These are phyloP conservation scores for Coprinellus micaceus DNA, from an alignment of 768 basidiomycete genomes.

Conservation along the genomic window DNA sequence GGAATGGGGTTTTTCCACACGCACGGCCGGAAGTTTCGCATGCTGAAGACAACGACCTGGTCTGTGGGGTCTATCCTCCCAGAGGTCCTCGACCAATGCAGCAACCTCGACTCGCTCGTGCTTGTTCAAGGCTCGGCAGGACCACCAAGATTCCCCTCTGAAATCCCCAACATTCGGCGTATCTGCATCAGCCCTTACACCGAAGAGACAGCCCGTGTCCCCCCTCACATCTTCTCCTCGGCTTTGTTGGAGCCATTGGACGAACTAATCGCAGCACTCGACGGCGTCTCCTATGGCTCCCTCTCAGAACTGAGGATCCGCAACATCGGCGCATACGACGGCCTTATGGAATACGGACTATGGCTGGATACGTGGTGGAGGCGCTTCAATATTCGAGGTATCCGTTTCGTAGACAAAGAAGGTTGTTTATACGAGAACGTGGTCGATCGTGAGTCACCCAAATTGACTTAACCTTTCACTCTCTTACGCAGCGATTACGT, in stretches of 20 bases:
- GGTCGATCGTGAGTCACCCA: background rate
- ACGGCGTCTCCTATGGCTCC: background rate
- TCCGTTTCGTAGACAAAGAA: background rate
- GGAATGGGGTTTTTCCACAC: slow-evolving; percentile 33
- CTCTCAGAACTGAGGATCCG: slow-evolving; percentile 9
- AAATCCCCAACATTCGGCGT: slow-evolving; percentile 37
- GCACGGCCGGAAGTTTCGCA: slow-evolving; percentile 40
- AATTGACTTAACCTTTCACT: too few species aligned
- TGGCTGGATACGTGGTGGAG: background rate
- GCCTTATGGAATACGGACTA: slow-evolving; percentile 22
- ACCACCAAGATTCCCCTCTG: slow-evolving; percentile 25
- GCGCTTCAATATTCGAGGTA: background rate
- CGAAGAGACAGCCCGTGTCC: slow-evolving; percentile 35
- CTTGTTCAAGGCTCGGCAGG: slow-evolving; percentile 26
- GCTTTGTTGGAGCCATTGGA: slow-evolving; percentile 31
- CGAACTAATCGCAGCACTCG: slow-evolving; percentile 5
- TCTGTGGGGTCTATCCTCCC: slow-evolving; percentile 28
- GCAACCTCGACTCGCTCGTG: slow-evolving; percentile 41
- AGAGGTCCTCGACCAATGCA: slow-evolving; percentile 32
- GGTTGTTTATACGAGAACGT: background rate
- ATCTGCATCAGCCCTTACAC: slow-evolving; percentile 43
- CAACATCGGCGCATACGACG: slow-evolving; percentile 14
- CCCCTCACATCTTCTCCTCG: slow-evolving; percentile 30
- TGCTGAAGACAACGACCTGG: slow-evolving; percentile 35
- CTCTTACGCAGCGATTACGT: too few species aligned